Base-by-base conservation (phyloP, 1,284 basidiomycete species). In the Taiwanofungus camphoratus region DNA sequence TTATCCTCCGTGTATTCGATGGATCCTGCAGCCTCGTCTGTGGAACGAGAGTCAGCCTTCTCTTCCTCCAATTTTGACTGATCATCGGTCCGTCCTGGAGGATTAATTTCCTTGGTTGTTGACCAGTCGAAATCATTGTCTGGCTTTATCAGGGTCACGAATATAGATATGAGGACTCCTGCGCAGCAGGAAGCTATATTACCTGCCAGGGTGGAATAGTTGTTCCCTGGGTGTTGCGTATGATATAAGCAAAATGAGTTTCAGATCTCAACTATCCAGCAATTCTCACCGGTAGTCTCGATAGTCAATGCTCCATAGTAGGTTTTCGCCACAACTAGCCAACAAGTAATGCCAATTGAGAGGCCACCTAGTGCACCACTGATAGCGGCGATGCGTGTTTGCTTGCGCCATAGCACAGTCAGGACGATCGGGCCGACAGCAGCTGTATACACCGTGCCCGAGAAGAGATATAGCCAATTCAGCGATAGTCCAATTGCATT, bases 391-490 rank as follows among this genome's bases (percentile, higher is more conserved):
- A 39, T 23, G 6, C 39, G 41, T 15, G 46, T 52, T 35, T 52
- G 51, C 43, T 47, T 49, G 13, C 45, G 36, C 51, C 54, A 54
- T 15, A 56, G 36, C n/a, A 57, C 42, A 32, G 50, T 50, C 19
- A 52, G 24, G 41, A 61, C 44, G 36, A 66, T 58, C 4, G 65
- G 65, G 22, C 58, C 49, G 11, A 68, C 65, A 11, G 60, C 65
- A 1, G 51, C 40, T 3, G 44, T 48, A 22, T 42, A 46, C 20
- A 62, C 55, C n/a, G 41, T 41, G 18, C 45, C 45, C 16, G 41
- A 32, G 32, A 41, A 46, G 1, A 41, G 33, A 19, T 38, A 41
- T 19, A 46, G 40, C 35, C 41, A 46, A 27, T 46, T 46, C 29
- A 46, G 35, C 19, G 40, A 41, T 2, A 61, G 55, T 24, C 65